Base-by-base conservation (phyloP, 148 eudicot genomes). In the Chenopodium quinoa region DNA sequence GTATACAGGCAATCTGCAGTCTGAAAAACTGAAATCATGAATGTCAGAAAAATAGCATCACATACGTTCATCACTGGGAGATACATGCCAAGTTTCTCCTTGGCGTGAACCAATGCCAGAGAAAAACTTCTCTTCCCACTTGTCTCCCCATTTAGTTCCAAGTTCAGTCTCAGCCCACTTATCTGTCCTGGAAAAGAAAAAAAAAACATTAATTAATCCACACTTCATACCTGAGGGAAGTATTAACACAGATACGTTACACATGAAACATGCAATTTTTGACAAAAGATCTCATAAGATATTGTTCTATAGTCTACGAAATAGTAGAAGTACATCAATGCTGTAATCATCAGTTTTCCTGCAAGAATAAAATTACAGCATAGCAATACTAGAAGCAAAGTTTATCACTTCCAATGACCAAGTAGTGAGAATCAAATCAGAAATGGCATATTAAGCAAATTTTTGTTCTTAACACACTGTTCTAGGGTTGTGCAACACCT, bases 91-190 rank as follows among this genome's bases (percentile, higher is more conserved):
- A 32, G 99, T 95, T 91, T 95, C 99, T 78, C 99, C 99, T 88
- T 95, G 99, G 25, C 97, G 94, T 2, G 97, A 93, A 78, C 99
- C 99, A 81, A 95, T 93, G 83, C 99, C 97, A 40, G 95, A 86
- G 85, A 92, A 93, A 78, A 93, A 95, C 80, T 88, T 95, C 83
- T 95, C 99, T 64, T 95, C 99, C 99, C 99, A 95, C 84, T 95
- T 93, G 85, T 95, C 99, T 83, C 98, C 99, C 99, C 99, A 95
- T 88, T 91, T 92, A 44, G 98, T 95, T 87, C 97, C 99, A 74
- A 92, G 90, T 85, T 93, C 95, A 46, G 99, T 95, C 89, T 95
- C 99, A 23, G 99, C 99, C 98, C 99, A 95, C 86, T 95, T 95
- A 83, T 95, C 99, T 62, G 99, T 95, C 99, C 99, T 95, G 93